These are phyloP conservation scores for Gymnopilus junonius DNA, from an alignment of 768 basidiomycete species.

Conservation along the genomic window DNA sequence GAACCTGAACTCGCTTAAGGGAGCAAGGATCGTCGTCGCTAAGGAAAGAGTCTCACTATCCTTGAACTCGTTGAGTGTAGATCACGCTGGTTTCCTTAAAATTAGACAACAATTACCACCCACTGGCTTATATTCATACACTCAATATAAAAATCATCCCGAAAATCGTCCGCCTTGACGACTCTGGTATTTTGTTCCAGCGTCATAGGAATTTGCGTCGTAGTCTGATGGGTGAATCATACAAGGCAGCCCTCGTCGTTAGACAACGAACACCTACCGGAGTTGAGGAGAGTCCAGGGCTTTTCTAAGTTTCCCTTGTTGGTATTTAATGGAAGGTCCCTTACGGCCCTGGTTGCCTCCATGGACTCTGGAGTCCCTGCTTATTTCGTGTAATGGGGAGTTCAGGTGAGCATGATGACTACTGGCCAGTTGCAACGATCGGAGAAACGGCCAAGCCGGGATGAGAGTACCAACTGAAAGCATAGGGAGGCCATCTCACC, in stretches of 20 bases:
- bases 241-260: background rate
- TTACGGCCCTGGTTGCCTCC: background rate
- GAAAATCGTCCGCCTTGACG: background rate
- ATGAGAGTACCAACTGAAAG: too few relatives aligned
- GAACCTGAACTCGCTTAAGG: background rate
- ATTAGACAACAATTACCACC: background rate
- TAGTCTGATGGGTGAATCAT: background rate
- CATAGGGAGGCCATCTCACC: too few relatives aligned
- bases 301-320: background rate
- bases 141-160: background rate
- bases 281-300: background rate
- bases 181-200: background rate
- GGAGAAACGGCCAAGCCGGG: too few relatives aligned
- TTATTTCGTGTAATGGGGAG: background rate
- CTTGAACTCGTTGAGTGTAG: background rate
- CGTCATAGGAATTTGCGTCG: background rate
- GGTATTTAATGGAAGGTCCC: background rate
- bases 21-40: slow-evolving; percentile 1
- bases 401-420: too few relatives aligned
- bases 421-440: too few relatives aligned
- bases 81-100: background rate
- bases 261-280: background rate
- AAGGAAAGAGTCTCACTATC: slow-evolving; percentile 9
- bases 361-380: too few relatives aligned
- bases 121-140: background rate